Evolutionary conservation across 2,329 filamentous ascomycete genomes (phyloP), one percentile per base, ranked within the genome.

Genomic region (Metarhizium brunneum): DNA sequence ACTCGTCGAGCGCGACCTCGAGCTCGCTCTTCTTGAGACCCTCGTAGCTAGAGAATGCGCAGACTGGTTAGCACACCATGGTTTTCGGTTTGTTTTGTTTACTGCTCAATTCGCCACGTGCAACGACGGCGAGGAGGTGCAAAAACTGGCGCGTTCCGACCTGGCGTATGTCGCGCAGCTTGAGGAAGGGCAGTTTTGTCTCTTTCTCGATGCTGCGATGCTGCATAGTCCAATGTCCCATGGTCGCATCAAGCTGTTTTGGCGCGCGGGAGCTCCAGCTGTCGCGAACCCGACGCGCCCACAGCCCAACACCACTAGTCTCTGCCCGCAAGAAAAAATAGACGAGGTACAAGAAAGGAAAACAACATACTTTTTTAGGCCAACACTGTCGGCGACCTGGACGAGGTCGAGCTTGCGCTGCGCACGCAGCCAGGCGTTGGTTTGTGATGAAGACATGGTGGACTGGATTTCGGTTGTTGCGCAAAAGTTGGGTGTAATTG

Each of bases 321-420:
- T 35, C 10, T 35, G 32, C 10, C 7, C 32, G 32, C 32, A 35
- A 35, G 32, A 35, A 11, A 11, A 35, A 14, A 35, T 18, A 40
- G 18, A 29, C 10, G 18, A 18, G n/a, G 32, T 38, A 38, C 47
- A 60, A 52, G 38, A 49, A 51, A 54, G 51, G 16, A 45, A 50
- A 60, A 52, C 50, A 47, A 81, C 85, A 66, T 83, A 95, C 90
- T 88, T 81, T 67, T 82, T 79, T 54, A 92, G 76, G 57, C 86
- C 86, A 59, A 88, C 80, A 50, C 78, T 74, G 61, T 88, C 82
- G 57, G 90, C 89, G 59, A 95, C 78, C 60, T 88, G 86, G 63
- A 83, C 71, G 56, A 96, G 81, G 61, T 92, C 89, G 64, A 78
- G 79, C 79, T 95, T 95, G 76, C 88, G 86, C 80, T 94, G 88